Evolutionary conservation across 2,329 filamentous ascomycete genomes (phyloP).

Genomic region (Teratosphaeria nubilosa): DNA sequence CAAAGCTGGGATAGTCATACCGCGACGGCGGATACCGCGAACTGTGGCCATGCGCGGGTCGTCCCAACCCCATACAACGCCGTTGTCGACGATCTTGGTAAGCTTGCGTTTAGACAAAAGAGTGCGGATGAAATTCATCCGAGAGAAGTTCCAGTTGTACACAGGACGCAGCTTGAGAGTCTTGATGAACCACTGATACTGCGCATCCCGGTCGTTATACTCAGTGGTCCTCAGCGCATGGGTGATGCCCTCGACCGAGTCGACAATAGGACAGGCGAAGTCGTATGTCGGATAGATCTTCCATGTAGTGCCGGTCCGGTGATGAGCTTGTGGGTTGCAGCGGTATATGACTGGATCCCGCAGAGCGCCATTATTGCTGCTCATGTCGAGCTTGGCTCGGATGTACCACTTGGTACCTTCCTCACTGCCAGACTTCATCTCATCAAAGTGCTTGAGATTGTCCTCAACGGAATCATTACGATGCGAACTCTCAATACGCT

Average conservation of each 20-base stretch:
- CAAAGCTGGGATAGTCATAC: constrained; percentile 68
- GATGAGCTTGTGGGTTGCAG: constrained; percentile 66
- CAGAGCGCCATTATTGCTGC: constrained; percentile 91
- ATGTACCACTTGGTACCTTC: constrained; percentile 83
- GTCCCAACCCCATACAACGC: constrained; percentile 74
- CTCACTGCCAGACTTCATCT: constrained; percentile 80
- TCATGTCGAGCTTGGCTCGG: constrained; percentile 82
- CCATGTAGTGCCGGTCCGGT: constrained; percentile 69
- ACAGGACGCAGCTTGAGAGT: constrained; percentile 64
- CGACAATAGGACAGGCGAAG: constrained; percentile 73
- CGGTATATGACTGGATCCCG: constrained; percentile 96
- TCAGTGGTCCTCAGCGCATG: constrained; percentile 76
- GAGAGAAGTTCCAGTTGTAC: constrained; percentile 75
- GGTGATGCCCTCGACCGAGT: constrained; percentile 71
- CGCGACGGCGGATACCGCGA: constrained; percentile 65
- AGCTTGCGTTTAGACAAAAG: constrained; percentile 81
- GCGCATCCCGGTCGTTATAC: constrained; percentile 77
- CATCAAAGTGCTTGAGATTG: constrained; percentile 74
- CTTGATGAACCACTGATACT: constrained; percentile 78
- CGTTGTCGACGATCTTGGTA: constrained; percentile 68
- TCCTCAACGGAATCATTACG: constrained; percentile 73
- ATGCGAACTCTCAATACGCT: constrained; percentile 70
- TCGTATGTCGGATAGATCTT: constrained; percentile 86
- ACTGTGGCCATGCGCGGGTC: constrained; percentile 81
- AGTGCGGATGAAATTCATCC: constrained; percentile 75